Conservation (phyloP, 164 flowering plant genomes). For the Magnolia changhungtana region DNA sequence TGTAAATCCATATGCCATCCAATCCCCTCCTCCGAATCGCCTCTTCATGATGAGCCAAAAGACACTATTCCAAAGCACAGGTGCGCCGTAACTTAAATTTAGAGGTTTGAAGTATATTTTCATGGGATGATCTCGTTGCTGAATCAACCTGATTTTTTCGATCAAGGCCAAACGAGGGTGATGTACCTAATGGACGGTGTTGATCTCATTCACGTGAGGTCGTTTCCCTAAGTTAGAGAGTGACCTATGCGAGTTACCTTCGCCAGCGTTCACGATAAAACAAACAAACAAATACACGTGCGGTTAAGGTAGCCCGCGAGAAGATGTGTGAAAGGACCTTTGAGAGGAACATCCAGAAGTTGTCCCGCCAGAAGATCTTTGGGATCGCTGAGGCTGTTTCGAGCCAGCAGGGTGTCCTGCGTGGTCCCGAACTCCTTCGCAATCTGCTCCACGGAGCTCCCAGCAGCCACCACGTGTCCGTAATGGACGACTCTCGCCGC, state of each 20-base stretch:
- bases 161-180: no score
- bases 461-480: constrained; percentile 47
- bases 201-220: no score
- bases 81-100: no score
- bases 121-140: no score
- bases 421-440: constrained; percentile 47
- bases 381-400: constrained; percentile 41
- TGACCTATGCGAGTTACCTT: background rate
- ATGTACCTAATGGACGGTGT: no score
- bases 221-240: background rate
- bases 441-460: constrained; percentile 45
- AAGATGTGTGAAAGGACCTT: constrained; percentile 29
- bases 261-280: background rate
- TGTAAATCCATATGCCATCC: no score
- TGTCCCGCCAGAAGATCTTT: constrained; percentile 39
- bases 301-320: no score
- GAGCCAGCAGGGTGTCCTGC: constrained; percentile 26
- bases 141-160: no score
- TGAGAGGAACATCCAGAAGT: constrained; percentile 69
- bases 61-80: no score
- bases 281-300: background rate
- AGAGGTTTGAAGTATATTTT: no score
- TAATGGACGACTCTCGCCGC: constrained; percentile 46
- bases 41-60: no score
- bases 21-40: no score